These are phyloP conservation scores for Myrica gale DNA, from an alignment of 306 rosid genomes.

Conservation along the genomic window DNA sequence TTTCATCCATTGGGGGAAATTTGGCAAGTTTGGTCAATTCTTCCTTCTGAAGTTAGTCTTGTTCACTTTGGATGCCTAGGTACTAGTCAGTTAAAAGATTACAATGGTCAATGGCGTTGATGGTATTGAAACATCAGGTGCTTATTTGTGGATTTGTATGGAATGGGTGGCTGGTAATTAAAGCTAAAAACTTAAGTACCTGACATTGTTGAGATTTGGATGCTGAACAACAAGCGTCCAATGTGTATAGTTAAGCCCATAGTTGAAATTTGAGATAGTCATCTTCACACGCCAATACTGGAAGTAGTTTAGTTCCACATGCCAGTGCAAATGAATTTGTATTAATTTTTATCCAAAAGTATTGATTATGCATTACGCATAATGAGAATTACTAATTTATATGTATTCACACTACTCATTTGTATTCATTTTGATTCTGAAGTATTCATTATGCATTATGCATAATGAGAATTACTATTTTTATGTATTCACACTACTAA, in stretches of 20 bases:
- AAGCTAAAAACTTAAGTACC: slow-evolving; percentile 96
- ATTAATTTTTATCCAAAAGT: no score
- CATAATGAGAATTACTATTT: no score
- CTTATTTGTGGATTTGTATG: slow-evolving; percentile 66
- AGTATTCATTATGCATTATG: no score
- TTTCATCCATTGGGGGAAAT: no score
- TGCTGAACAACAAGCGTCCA: slow-evolving; percentile 88
- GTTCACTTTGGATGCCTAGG: not conserved
- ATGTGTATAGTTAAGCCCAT: slow-evolving; percentile 69
- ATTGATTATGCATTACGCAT: no score
- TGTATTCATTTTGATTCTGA: no score
- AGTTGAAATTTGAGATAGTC: slow-evolving; percentile 75
- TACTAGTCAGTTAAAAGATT: not conserved
- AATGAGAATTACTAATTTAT: no score
- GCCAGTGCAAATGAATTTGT: no score
- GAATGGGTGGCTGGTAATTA: slow-evolving; percentile 71
- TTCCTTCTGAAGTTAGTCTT: not conserved
- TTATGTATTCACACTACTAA: no score
- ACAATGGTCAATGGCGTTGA: no score
- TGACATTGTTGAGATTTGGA: slow-evolving; percentile 86
- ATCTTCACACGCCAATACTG: slow-evolving; percentile 92
- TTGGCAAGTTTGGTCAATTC: not conserved
- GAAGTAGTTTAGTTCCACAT: slow-evolving; percentile 69
- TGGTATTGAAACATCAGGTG: not conserved
- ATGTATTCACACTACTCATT: no score